phyloP scores from a whole-genome alignment of 805 yeast genomes.

The Wickerhamiella slavikovae region DNA sequence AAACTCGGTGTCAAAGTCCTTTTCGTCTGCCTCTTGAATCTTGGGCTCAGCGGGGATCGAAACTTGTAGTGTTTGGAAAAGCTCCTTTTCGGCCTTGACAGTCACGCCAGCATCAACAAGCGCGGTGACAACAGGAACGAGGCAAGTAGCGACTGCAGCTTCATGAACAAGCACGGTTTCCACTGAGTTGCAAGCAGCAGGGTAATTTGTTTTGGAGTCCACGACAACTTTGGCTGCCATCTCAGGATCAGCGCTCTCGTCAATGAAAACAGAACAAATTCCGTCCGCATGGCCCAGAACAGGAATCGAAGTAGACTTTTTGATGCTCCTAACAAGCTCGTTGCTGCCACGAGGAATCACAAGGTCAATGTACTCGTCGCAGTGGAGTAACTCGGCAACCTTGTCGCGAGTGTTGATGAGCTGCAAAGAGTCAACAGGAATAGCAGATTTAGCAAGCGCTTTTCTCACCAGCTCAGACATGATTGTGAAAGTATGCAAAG shows the following conservation, averaged over 20 bases:
- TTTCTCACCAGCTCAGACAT: conserved; percentile 53
- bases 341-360: conserved; percentile 98
- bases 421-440: conserved; percentile 70
- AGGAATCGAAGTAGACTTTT: conserved; percentile 78
- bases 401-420: conserved; percentile 77
- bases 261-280: conserved; percentile 73
- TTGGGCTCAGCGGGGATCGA: conserved; percentile 11
- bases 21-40: conserved; percentile 24
- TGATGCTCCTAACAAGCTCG: conserved; percentile 69
- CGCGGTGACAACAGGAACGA: conserved; percentile 15
- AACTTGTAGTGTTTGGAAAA: conserved; percentile 26
- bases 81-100: conserved; percentile 27
- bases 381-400: conserved; percentile 62
- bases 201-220: conserved; percentile 88
- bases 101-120: conserved; percentile 50
- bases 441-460: conserved; percentile 41
- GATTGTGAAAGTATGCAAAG: conserved; percentile 60
- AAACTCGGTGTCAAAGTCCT: conserved; percentile 69
- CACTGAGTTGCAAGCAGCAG: conserved; percentile 97
- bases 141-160: conserved; percentile 19
- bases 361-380: conserved; percentile 78
- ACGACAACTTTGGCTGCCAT: conserved; percentile 60
- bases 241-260: conserved; percentile 49
- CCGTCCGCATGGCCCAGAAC: conserved; percentile 99
- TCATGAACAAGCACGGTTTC: conserved; percentile 57